A percentile compares a stretch with the other conserved stretches of the same genome.
Conservation (phyloP, 257 asterid species). For the Verbascum thapsus region DNA sequence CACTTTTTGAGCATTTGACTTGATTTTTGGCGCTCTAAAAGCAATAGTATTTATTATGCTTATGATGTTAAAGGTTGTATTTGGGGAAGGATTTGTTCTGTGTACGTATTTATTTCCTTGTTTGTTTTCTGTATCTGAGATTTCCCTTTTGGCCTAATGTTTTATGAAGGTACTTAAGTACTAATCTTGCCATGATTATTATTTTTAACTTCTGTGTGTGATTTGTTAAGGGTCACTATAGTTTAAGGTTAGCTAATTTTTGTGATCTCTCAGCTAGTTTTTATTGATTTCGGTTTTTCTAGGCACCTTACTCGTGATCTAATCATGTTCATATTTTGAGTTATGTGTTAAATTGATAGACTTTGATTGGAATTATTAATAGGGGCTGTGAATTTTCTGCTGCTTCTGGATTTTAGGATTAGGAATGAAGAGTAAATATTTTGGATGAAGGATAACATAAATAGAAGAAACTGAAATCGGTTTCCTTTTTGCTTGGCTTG, state of each 20-base stretch:
- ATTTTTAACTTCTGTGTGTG: conserved; percentile 21
- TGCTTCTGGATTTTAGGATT: conserved; percentile 8
- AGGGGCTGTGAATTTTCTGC: conserved; percentile 1
- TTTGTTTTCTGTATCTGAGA: conserved; percentile 14
- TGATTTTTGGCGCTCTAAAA: conserved; percentile 26
- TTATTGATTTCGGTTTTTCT: conserved; percentile 9
- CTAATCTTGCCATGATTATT: conserved; percentile 10
- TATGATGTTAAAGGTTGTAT: conserved; percentile 30
- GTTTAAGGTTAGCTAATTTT: not conserved
- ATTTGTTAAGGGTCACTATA: conserved; percentile 19
- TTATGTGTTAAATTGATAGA: conserved; percentile 4
- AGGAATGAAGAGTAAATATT: no score
- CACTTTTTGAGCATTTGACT: conserved; percentile 24
- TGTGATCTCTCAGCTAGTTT: conserved; percentile 19
- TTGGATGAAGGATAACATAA: no score
- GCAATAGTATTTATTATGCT: conserved; percentile 26
- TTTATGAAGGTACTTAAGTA: conserved; percentile 3
- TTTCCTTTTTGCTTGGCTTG: not conserved
- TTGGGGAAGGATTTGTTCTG: conserved; percentile 30
- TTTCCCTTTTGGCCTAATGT: not conserved
- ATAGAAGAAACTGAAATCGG: not conserved
- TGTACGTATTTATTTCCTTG: conserved; percentile 21
- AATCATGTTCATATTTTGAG: conserved; percentile 1
- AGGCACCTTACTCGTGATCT: not conserved
- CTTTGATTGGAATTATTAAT: conserved; percentile 6